Base-by-base conservation (phyloP, 305 asterid genomes). In the Fraxinus ornus region DNA sequence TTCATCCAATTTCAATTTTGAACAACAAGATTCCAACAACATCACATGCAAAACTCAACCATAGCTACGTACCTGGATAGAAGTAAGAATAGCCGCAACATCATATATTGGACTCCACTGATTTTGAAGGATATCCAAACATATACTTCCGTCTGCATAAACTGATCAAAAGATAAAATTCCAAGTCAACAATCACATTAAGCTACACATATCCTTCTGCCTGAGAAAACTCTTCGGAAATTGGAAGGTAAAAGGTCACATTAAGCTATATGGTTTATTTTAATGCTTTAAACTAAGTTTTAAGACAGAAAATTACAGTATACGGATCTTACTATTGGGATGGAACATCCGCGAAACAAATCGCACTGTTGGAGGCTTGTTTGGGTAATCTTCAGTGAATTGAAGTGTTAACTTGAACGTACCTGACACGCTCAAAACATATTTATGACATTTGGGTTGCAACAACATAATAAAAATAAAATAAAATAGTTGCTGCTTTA, bases 71-170 rank as follows among this genome's bases (percentile, higher is more conserved):
- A 91, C 94, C 95, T 91, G 95, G 64, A 91, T 80, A 47, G 95
- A 91, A 15, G 93, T 91, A 71, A 91, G 90, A 86, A 92, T 92
- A 44, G 97, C 94, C 39, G 97, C 97, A 81, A 92, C 93, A 83
- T 92, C 97, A 83, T 92, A 92, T 74, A 92, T 91, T 21, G 97
- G 97, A 84, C 97, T 92, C 97, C 97, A 92, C 70, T 92, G 94
- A 87, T 91, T 91, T 85, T 92, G 97, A 82, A 92, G 93, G 84
- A 92, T 92, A 86, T 92, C 97, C 86, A 92, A 89, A 80, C 94
- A 91, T 88, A 92, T 91, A 73, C 97, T 91, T 87, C 97, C 97
- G 80, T 92, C 97, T 30, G 94, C 94, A 87, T 92, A 92, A 88
- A 92, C 97, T 92, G 90, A 79, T 62, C 81, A 88, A 82, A 76